These are phyloP conservation scores for Podosphaera aphanis DNA, from an alignment of 2,329 filamentous ascomycete species.

Conservation along the genomic window DNA sequence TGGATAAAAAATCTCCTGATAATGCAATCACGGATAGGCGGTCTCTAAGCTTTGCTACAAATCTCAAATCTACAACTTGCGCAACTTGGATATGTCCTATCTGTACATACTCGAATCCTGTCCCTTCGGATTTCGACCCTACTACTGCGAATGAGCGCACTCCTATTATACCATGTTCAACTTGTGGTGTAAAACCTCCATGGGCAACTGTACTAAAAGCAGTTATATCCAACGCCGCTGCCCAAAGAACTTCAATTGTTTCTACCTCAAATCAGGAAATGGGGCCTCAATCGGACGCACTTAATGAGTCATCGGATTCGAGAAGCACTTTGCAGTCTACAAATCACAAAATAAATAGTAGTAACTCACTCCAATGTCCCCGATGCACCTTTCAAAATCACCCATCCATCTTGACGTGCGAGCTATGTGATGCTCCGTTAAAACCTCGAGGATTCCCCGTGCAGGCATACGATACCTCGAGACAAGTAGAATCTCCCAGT, in stretches of 20 bases:
- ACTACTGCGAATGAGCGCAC: slow-evolving; percentile 57
- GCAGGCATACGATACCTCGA: slow-evolving; percentile 20
- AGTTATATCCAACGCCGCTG: slow-evolving; percentile 52
- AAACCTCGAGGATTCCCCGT: slow-evolving; percentile 26
- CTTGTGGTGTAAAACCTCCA: slow-evolving; percentile 82
- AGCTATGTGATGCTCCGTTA: slow-evolving; percentile 70
- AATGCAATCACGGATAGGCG: slow-evolving; percentile 19
- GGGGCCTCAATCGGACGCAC: slow-evolving; percentile 9
- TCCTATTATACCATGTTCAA: slow-evolving; percentile 63
- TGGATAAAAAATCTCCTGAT: slow-evolving; percentile 24
- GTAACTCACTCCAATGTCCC: slow-evolving; percentile 41
- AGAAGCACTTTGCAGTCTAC: background rate
- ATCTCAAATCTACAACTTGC: slow-evolving; percentile 26
- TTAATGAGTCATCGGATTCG: slow-evolving; percentile 3
- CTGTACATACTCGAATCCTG: slow-evolving; percentile 80
- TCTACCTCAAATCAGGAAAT: slow-evolving; percentile 8
- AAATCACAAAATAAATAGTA: slow-evolving; percentile 9
- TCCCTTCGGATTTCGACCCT: slow-evolving; percentile 84
- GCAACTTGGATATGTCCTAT: slow-evolving; percentile 93
- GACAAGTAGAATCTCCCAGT: slow-evolving; percentile 53
- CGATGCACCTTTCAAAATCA: slow-evolving; percentile 90
- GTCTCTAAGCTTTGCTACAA: slow-evolving; percentile 22
- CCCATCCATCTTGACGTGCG: slow-evolving; percentile 61
- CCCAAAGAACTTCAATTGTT: slow-evolving; percentile 24
- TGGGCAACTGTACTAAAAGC: slow-evolving; percentile 68